A percentile compares a stretch with the other conserved stretches of the same genome.
These are phyloP conservation scores for Cudoniella acicularis DNA, from an alignment of 495 filamentous ascomycete genomes.

Conservation along the genomic window DNA sequence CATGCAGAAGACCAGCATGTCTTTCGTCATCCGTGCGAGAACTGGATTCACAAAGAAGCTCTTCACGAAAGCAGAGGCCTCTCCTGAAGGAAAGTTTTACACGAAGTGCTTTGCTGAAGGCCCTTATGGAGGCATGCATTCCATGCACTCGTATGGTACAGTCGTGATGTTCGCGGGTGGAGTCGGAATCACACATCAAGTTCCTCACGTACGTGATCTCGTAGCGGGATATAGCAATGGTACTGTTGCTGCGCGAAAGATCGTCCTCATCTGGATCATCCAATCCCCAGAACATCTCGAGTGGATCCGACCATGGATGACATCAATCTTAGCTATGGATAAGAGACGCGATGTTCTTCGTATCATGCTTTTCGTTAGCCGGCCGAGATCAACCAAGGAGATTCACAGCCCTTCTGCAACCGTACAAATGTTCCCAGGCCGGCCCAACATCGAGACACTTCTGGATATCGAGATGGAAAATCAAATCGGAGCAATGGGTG, in stretches of 20 bases:
- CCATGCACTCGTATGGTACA: constrained; percentile 75
- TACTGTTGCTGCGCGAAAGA: constrained; percentile 70
- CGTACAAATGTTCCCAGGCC: constrained; percentile 82
- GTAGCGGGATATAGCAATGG: constrained; percentile 64
- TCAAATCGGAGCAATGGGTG: constrained; percentile 76
- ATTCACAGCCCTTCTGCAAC: constrained; percentile 76
- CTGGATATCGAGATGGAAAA: constrained; percentile 73
- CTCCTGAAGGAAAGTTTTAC: constrained; percentile 54
- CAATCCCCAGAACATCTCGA: constrained; percentile 83
- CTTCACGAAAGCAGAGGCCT: constrained; percentile 60
- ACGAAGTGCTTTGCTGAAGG: constrained; percentile 72
- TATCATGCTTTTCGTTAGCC: constrained; percentile 86
- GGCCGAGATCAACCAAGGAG: constrained; percentile 73
- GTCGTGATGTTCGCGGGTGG: constrained; percentile 83
- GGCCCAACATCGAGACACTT: constrained; percentile 61
- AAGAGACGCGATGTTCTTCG: constrained; percentile 75
- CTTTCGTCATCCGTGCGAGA: constrained; percentile 72
- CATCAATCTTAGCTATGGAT: constrained; percentile 81
- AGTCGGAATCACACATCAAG: constrained; percentile 84
- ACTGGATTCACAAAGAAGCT: constrained; percentile 80
- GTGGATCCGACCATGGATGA: constrained; percentile 97
- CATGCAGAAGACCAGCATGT: constrained; percentile 61
- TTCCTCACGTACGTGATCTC: constrained; percentile 72
- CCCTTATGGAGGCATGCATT: constrained; percentile 70
- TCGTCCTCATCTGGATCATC: constrained; percentile 88